Evolutionary conservation across 2,329 filamentous ascomycete genomes (phyloP).

Genomic region (Ceratocystis lukuohia): DNA sequence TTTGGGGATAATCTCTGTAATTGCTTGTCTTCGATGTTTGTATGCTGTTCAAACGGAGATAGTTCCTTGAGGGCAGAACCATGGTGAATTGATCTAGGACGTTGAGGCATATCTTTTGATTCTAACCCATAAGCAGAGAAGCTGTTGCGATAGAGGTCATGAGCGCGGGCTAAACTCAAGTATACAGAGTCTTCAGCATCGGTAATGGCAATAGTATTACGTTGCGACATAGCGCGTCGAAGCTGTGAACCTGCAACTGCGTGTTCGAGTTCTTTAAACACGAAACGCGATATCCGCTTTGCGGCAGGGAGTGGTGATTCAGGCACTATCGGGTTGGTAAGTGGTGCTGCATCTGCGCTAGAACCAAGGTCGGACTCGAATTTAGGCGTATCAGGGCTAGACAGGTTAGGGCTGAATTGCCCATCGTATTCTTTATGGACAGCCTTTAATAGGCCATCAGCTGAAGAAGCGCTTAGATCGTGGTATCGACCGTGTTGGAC

Average conservation of each 20-base stretch:
- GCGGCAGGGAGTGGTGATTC: background rate
- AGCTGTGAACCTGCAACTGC: background rate
- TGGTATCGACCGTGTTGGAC: slow-evolving; percentile 33
- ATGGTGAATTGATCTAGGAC: background rate
- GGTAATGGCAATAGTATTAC: background rate
- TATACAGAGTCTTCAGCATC: slow-evolving; percentile 1
- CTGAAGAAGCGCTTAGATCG: background rate
- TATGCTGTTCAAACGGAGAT: background rate
- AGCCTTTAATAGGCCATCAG: background rate
- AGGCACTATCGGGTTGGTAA: background rate
- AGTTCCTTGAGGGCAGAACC: background rate
- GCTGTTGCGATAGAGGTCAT: background rate
- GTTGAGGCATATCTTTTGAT: background rate
- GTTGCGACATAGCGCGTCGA: background rate
- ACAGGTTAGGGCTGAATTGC: background rate
- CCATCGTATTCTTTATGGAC: background rate
- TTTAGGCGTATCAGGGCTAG: background rate
- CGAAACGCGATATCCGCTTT: background rate
- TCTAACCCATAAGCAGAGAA: background rate
- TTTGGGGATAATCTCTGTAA: background rate
- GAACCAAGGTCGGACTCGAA: background rate
- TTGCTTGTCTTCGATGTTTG: background rate
- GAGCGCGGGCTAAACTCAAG: background rate
- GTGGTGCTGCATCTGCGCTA: background rate
- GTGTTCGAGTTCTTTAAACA: slow-evolving; percentile 9